Percentiles rank a stretch among this genome's conserved stretches.
Conservation (phyloP, 352 stramenopile genomes). For the Pythium coloratum region DNA sequence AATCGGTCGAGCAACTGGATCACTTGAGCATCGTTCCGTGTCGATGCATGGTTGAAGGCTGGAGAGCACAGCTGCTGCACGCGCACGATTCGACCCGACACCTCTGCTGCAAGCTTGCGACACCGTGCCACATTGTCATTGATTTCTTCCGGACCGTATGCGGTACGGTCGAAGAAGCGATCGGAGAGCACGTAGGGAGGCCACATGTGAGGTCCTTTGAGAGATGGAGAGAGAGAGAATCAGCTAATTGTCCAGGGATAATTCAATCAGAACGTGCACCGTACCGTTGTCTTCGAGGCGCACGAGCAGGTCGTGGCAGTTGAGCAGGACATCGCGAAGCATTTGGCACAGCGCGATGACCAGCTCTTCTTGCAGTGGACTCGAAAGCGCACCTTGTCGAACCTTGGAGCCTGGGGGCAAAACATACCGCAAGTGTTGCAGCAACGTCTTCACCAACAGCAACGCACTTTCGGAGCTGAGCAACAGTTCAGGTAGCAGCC, state of each 20-base stretch:
- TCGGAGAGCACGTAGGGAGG: slow-evolving; percentile 68
- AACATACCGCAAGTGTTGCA: slow-evolving; percentile 78
- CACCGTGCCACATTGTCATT: slow-evolving; percentile 53
- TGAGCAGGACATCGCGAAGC: slow-evolving; percentile 69
- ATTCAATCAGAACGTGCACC: slow-evolving; percentile 15
- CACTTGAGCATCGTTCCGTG: slow-evolving; percentile 75
- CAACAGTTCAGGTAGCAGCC: slow-evolving; percentile 71
- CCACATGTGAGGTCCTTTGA: slow-evolving; percentile 65
- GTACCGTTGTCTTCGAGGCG: slow-evolving; percentile 81
- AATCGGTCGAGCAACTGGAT: slow-evolving; percentile 82
- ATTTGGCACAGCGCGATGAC: slow-evolving; percentile 68
- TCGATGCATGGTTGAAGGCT: slow-evolving; percentile 34
- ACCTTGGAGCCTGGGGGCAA: slow-evolving; percentile 56
- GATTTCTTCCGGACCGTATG: slow-evolving; percentile 48
- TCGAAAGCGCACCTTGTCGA: slow-evolving; percentile 34
- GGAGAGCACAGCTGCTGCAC: slow-evolving; percentile 50
- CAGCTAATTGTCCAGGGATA: slow-evolving; percentile 1
- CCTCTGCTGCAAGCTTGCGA: slow-evolving; percentile 46
- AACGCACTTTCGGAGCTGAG: slow-evolving; percentile 50
- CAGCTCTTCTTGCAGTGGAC: slow-evolving; percentile 66
- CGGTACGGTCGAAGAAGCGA: slow-evolving; percentile 69
- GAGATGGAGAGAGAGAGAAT: background rate
- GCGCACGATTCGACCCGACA: slow-evolving; percentile 66
- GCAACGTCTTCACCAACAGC: slow-evolving; percentile 72
- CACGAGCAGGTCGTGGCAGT: slow-evolving; percentile 70